Percentiles rank a stretch among this genome's conserved stretches.
Conservation (phyloP, 257 asterid species). For the Solanum acaule region DNA sequence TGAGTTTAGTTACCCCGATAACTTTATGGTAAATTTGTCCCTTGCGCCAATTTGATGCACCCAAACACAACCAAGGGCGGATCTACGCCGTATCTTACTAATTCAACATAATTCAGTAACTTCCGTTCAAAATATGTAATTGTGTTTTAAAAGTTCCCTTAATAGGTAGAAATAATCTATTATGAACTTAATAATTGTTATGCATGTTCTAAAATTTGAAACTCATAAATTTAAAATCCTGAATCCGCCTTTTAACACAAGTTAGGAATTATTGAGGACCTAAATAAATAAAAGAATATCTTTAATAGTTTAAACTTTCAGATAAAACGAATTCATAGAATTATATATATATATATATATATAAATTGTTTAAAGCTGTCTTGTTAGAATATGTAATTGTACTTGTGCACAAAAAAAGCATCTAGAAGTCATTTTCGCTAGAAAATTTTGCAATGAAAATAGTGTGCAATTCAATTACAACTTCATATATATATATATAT, state of each 20-base stretch:
- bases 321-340: background rate
- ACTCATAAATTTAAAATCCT: background rate
- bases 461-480: background rate
- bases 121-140: background rate
- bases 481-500: background rate
- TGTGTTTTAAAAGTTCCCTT: background rate
- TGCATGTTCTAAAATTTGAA: background rate
- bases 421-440: background rate
- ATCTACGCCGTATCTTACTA: background rate
- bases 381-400: background rate
- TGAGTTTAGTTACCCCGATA: accelerated
- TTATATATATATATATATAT: no score
- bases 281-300: background rate
- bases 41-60: background rate
- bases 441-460: background rate
- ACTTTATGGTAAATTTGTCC: background rate
- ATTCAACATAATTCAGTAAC: background rate
- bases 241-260: background rate
- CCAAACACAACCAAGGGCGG: background rate
- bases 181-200: background rate
- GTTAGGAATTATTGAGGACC: background rate
- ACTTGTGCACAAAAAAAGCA: background rate
- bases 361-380: background rate
- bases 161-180: background rate
- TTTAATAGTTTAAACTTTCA: background rate